These are phyloP conservation scores for Tricholoma terreum DNA, from an alignment of 768 basidiomycete genomes.

Conservation along the genomic window DNA sequence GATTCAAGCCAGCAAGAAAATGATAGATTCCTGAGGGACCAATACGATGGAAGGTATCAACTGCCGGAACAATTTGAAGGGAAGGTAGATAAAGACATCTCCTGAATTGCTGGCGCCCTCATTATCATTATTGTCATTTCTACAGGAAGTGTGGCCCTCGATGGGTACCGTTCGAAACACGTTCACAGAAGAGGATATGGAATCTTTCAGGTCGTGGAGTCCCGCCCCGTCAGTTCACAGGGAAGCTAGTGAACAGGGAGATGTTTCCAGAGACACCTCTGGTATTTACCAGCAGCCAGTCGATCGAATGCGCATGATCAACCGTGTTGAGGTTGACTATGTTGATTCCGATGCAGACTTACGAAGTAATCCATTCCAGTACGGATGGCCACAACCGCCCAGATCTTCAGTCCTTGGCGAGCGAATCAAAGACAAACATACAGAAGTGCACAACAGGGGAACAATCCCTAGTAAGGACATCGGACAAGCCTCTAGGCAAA, in stretches of 20 bases:
- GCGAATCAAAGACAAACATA: background rate
- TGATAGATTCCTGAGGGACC: background rate
- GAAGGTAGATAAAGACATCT: background rate
- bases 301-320: background rate
- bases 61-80: background rate
- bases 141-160: background rate
- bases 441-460: too few species aligned
- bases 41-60: background rate
- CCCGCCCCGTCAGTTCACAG: slow-evolving; percentile 34
- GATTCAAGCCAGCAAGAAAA: background rate
- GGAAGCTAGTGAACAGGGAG: slow-evolving; percentile 6
- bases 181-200: background rate
- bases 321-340: background rate
- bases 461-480: background rate
- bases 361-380: background rate
- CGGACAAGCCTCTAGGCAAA: background rate
- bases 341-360: background rate
- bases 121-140: background rate
- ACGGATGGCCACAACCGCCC: background rate
- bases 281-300: background rate
- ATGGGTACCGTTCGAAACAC: background rate
- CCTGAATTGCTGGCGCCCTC: background rate
- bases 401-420: background rate
- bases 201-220: slow-evolving; percentile 26
- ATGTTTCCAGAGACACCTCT: background rate